phyloP scores from a whole-genome alignment of 768 basidiomycete genomes.

The Mycena floridula region DNA sequence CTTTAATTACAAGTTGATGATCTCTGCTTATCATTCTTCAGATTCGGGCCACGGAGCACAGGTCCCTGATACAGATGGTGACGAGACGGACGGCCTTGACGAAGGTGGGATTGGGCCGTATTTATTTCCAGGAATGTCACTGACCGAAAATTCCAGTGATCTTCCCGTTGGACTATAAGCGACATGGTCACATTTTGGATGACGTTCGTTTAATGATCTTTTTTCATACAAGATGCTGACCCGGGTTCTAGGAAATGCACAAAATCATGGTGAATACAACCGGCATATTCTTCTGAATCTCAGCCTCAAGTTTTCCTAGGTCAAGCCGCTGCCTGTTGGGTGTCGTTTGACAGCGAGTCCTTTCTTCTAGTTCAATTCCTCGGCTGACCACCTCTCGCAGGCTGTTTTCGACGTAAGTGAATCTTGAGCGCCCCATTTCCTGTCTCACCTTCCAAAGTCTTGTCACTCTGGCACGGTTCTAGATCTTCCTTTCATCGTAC shows the following conservation, averaged over 20 bases:
- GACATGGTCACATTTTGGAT: conserved; percentile 71
- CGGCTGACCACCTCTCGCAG: conserved; percentile 16
- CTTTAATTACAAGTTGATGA: neutral
- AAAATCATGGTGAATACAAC: conserved; percentile 34
- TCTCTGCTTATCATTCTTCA: conserved; percentile 15
- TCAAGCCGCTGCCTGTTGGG: conserved; percentile 38
- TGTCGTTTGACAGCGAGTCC: conserved; percentile 44
- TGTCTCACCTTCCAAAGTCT: conserved; percentile 22
- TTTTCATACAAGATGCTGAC: neutral
- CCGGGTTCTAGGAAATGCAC: conserved; percentile 35
- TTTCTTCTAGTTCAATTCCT: neutral
- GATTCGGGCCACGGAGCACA: conserved; percentile 98
- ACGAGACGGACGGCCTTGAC: conserved; percentile 75
- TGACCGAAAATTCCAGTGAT: conserved; percentile 52
- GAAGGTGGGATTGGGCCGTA: conserved; percentile 56
- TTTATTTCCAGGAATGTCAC: neutral
- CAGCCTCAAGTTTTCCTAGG: conserved; percentile 17
- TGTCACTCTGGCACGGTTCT: conserved; percentile 53
- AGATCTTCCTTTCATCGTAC: conserved; percentile 48
- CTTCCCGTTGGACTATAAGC: conserved; percentile 83
- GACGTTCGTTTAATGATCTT: conserved; percentile 29
- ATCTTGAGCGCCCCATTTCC: neutral
- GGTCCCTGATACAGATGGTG: conserved; percentile 68
- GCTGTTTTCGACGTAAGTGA: conserved; percentile 44
- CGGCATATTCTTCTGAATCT: neutral